Conservation (phyloP, 2,329 filamentous ascomycete species). For the Talaromyces sp. region DNA sequence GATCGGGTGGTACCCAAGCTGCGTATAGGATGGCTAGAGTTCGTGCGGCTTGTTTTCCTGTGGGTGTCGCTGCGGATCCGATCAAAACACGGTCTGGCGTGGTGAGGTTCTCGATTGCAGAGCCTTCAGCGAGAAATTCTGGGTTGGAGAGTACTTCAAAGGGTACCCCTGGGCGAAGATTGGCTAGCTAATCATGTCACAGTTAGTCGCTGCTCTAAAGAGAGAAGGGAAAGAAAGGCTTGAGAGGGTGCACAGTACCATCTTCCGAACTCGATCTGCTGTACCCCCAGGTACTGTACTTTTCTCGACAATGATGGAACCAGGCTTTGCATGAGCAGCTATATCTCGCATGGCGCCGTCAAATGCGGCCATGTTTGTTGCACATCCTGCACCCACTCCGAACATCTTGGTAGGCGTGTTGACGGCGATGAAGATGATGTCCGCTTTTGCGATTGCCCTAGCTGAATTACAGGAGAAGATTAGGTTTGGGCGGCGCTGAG, state of each 20-base stretch:
- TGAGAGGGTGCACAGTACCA: conserved; percentile 51
- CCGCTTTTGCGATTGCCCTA: conserved; percentile 65
- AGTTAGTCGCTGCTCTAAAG: background rate
- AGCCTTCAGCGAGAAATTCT: conserved; percentile 78
- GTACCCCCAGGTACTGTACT: conserved; percentile 78
- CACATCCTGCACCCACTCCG: conserved; percentile 69
- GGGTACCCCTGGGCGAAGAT: conserved; percentile 60
- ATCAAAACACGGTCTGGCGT: conserved; percentile 75
- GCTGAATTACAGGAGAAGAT: conserved; percentile 72
- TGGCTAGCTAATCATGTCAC: conserved; percentile 22
- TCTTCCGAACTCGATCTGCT: conserved; percentile 69
- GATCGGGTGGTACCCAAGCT: conserved; percentile 67
- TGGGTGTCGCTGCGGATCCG: conserved; percentile 64
- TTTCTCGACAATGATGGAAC: conserved; percentile 79
- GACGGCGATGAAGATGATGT: conserved; percentile 74
- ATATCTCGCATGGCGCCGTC: conserved; percentile 71
- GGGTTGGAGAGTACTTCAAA: conserved; percentile 82
- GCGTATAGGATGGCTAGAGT: conserved; percentile 68
- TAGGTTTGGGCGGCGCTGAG: conserved; percentile 63
- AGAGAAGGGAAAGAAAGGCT: background rate
- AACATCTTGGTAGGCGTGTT: conserved; percentile 77
- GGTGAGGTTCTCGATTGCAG: conserved; percentile 71
- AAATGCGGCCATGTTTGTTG: conserved; percentile 72
- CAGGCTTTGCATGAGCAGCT: conserved; percentile 65
- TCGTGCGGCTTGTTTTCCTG: conserved; percentile 64